Conservation (phyloP, 192 early-diverging fungal genomes). For the Ambispora gerdemannii region DNA sequence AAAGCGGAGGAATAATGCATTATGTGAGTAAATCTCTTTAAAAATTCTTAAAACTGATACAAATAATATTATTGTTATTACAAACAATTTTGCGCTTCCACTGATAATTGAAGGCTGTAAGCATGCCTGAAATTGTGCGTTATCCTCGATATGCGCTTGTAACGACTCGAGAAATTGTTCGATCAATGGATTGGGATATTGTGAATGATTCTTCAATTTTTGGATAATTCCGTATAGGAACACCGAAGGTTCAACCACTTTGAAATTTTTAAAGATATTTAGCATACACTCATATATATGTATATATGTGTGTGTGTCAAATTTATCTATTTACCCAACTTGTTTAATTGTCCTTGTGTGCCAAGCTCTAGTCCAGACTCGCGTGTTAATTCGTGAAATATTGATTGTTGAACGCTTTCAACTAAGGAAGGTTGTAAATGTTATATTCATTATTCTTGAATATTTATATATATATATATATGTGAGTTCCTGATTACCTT, state of each 20-base stretch:
- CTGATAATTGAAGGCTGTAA: conserved; percentile 26
- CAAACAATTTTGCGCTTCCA: neutral
- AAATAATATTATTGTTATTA: neutral
- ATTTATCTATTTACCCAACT: neutral
- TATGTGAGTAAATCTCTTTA: neutral
- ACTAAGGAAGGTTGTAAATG: too few relatives aligned
- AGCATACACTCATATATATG: neutral
- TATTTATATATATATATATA: too few relatives aligned
- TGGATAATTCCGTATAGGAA: conserved; percentile 17
- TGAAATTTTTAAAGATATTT: neutral
- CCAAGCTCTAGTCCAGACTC: neutral
- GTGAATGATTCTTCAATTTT: conserved; percentile 9
- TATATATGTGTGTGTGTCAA: neutral
- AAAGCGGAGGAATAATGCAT: neutral
- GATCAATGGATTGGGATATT: conserved; percentile 11
- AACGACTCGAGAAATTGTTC: conserved; percentile 37
- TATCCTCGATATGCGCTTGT: conserved; percentile 33
- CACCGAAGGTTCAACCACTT: conserved; percentile 22
- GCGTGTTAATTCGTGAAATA: neutral
- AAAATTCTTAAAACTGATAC: neutral
- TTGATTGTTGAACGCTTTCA: neutral
- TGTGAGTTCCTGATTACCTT: too few relatives aligned
- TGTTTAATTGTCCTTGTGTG: neutral
- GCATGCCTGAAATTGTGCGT: conserved; percentile 31
- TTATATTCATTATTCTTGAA: too few relatives aligned